Base-by-base conservation (phyloP, 306 rosid species). In the Astragalus glycyphyllos region DNA sequence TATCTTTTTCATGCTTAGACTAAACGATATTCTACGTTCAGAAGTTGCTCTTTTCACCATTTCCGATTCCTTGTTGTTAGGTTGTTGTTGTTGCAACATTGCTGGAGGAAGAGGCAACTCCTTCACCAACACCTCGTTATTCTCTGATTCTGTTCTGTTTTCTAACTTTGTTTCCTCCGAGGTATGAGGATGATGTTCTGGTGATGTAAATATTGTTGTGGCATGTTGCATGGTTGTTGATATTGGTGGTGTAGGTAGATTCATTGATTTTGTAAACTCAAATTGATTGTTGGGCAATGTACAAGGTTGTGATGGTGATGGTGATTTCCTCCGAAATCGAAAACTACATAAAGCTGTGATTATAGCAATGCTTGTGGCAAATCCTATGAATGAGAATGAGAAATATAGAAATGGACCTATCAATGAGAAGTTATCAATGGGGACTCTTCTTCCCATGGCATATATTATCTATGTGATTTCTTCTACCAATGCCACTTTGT, bases 361-460 rank as follows among this genome's bases (percentile, higher is more conserved):
- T 42, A 90, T 75, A 0, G 83, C 81, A 6, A 92, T 68, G 73
- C 83, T 77, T 2, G 87, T 68, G 0, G 69, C 89, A 40, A 90
- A 60, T 4, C 79, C 89, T 5, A 71, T 59, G 0, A 76, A 81
- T 8, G 79, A 46, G 48, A 92, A 64, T 17, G 88, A 60, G 5
- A 84, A 55, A 2, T 85, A 47, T 1, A 88, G 61, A 54, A 72
- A 9, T 20, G 88, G 84, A 61, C 62, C 85, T 75, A 73, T 69
- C 0, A 84, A 71, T 58, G 56, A 46, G 38, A 15, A 42, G 46
- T 83, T 53, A 76, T 84, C 68, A 56, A 16, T 6, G 44, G 91
- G 83, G 56, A 84, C 50, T 55, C 71, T 88, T 80, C 97, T 86
- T 81, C 92, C 93, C 97, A 92, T 92, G 46, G 58, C 68, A 55